Conservation (phyloP, 2,329 filamentous ascomycete species). For the Coniella lustricola region DNA sequence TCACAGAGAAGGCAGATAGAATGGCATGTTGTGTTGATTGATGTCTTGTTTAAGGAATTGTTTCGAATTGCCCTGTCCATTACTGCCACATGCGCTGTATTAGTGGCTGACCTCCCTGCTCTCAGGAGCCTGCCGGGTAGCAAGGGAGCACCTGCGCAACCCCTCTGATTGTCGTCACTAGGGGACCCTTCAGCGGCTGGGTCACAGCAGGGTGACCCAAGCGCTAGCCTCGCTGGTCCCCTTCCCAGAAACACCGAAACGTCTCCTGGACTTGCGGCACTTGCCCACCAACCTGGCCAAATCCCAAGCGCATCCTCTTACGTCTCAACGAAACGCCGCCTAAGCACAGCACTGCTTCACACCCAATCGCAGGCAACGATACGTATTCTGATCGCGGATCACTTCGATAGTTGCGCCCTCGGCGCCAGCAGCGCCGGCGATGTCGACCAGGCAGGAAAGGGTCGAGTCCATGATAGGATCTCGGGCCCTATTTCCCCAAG, state of each 20-base stretch:
- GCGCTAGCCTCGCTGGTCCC: background rate
- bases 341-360: background rate
- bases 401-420: conserved; percentile 24
- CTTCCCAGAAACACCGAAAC: background rate
- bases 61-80: background rate
- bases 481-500: conserved; percentile 67
- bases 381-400: conserved; percentile 2
- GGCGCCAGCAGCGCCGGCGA: conserved; percentile 33
- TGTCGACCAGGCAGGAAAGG: conserved; percentile 27
- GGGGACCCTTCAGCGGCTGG: background rate
- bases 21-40: conserved; percentile 4
- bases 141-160: background rate
- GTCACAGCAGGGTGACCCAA: background rate
- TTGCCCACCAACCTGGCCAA: no score
- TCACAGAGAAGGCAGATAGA: background rate
- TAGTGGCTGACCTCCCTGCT: background rate
- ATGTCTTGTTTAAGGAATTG: conserved; percentile 4
- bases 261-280: background rate
- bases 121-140: background rate
- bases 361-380: background rate
- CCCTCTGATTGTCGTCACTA: background rate
- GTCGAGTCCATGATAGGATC: conserved; percentile 35
- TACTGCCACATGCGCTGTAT: background rate
- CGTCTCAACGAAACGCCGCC: background rate
- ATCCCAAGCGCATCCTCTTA: background rate